Conservation (phyloP, 2,329 filamentous ascomycete species). For the Fusarium floridanum region DNA sequence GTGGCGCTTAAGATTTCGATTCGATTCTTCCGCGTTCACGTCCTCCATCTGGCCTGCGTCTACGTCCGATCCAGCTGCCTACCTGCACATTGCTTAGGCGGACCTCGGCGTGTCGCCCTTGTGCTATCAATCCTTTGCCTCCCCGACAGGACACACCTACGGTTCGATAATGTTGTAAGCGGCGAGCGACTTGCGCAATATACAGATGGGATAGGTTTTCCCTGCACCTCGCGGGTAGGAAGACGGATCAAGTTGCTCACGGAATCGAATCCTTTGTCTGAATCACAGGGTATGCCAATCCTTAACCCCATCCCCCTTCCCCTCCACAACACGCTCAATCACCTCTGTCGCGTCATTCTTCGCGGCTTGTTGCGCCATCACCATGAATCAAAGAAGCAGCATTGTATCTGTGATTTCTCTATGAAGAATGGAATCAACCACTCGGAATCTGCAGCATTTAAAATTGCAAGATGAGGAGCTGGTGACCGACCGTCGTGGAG, state of each 20-base stretch:
- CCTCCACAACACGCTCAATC: conserved; percentile 26
- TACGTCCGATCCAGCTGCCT: conserved; percentile 3
- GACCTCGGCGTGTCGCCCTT: conserved; percentile 33
- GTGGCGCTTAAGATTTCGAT: conserved; percentile 33
- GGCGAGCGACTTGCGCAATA: conserved; percentile 44
- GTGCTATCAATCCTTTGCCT: conserved; percentile 41
- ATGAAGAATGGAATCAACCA: conserved; percentile 45
- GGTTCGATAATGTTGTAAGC: conserved; percentile 52
- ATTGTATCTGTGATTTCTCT: conserved; percentile 50
- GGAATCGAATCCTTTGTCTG: conserved; percentile 34
- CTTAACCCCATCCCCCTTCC: conserved; percentile 39
- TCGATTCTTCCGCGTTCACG: conserved; percentile 33
- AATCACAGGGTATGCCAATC: conserved; percentile 53
- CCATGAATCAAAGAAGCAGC: conserved; percentile 45
- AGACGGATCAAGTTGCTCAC: conserved; percentile 44
- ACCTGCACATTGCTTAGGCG: conserved; percentile 25
- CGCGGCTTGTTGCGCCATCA: conserved; percentile 32
- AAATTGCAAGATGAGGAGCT: conserved; percentile 46
- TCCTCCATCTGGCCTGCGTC: conserved; percentile 25
- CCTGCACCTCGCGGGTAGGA: conserved; percentile 41
- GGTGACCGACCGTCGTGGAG: conserved; percentile 41
- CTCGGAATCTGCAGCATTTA: conserved; percentile 44
- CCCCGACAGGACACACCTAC: conserved; percentile 44
- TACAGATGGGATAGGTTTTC: conserved; percentile 44
- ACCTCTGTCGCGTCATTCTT: conserved; percentile 43